phyloP scores from a whole-genome alignment of 176 grass and related monocot species.

The Oryza brachyantha region DNA sequence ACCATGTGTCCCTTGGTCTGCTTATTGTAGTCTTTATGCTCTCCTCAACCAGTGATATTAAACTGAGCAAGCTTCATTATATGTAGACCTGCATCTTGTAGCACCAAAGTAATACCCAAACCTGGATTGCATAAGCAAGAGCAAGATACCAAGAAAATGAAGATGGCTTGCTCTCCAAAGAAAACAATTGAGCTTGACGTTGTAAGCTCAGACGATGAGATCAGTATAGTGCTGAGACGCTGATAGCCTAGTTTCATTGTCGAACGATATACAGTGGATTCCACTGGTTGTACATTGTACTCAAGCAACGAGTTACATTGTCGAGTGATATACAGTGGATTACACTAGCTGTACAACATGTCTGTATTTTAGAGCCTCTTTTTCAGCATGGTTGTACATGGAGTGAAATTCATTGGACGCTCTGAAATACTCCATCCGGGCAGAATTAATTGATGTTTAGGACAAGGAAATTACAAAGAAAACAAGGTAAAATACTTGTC shows the following conservation, averaged over 20 bases:
- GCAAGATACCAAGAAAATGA: conserved; percentile 53
- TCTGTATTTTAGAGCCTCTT: not conserved
- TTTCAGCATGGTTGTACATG: not conserved
- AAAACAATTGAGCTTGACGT: conserved; percentile 70
- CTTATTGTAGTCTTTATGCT: not conserved
- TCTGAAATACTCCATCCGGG: no score
- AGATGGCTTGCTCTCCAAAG: conserved; percentile 37
- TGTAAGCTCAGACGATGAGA: conserved; percentile 86
- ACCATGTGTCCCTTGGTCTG: not conserved
- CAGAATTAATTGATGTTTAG: no score
- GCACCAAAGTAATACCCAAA: conserved; percentile 30
- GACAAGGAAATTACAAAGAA: no score
- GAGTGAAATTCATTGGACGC: not conserved
- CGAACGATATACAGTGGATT: not conserved
- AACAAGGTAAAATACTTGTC: no score
- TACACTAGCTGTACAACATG: not conserved
- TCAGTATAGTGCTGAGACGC: conserved; percentile 33
- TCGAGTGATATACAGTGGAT: no score
- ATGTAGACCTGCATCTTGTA: conserved; percentile 33
- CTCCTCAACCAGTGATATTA: not conserved
- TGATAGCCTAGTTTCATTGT: conserved; percentile 18
- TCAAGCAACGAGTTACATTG: conserved; percentile 12
- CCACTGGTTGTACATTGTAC: not conserved
- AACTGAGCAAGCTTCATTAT: not conserved
- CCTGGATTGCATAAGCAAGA: conserved; percentile 28